Evolutionary conservation across 208 protist genomes (phyloP), one percentile per base, ranked within the genome.

Genomic region (Leishmania guyanensis): DNA sequence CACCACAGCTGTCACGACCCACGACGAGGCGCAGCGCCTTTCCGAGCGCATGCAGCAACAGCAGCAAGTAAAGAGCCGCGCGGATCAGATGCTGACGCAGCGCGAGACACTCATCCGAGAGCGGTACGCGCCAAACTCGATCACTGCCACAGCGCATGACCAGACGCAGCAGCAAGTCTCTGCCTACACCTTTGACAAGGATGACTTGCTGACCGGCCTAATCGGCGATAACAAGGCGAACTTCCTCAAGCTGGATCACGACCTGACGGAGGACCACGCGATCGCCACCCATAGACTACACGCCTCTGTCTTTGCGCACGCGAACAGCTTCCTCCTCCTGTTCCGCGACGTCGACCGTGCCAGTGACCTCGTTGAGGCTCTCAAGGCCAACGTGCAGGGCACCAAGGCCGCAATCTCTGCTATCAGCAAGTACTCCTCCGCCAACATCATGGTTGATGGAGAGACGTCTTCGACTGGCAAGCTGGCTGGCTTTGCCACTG

Each of bases 361-460:
- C 33, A 94, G 90, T 58, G 80, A 84, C 16, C 85, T 96, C 29
- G 92, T 96, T 12, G 90, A 96, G 84, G 87, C 81, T 22, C 87
- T 97, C 50, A 97, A 97, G 85, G 84, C 86, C n/a, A 91, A 91
- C 46, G 94, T 97, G 75, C 92, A 96, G 79, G 88, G 88, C 74
- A 97, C 90, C 16, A 97, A 97, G 84, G 86, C 91, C 0, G 85
- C 89, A 53, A 96, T 97, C 77, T 94, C 94, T 12, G 72, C 85
- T 50, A 94, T 96, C 65, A 94, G 92, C 77, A 92, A 93, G 74
- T 93, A 94, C 77, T 90, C 86, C 29, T 93, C 90, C 74, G 62
- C 81, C 62, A 86, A 85, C 75, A 77, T 88, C 14, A 78, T 77
- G 43, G 56, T 56, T 9, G 65, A 80, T 46, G 54, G 51, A 33